These are phyloP conservation scores for Durio zibethinus DNA, from an alignment of 345 rosid genomes.

Conservation along the genomic window DNA sequence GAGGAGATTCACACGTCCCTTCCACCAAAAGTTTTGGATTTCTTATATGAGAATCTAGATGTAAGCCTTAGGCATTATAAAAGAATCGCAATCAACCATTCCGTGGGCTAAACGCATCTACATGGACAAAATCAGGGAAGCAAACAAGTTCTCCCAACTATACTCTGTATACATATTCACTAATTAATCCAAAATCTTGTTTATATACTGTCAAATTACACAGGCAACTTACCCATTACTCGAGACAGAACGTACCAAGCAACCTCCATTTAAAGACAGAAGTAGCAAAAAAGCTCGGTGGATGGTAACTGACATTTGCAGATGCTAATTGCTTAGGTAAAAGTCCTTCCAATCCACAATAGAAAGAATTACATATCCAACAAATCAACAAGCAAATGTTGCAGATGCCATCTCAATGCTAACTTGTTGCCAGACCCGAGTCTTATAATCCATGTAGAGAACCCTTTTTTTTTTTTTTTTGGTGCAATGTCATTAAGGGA, in stretches of 20 bases:
- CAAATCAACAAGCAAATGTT: constrained; percentile 16
- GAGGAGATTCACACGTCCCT: too few relatives aligned
- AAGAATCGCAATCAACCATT: constrained; percentile 19
- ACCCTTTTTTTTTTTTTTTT: constrained; percentile 13
- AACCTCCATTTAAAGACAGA: constrained; percentile 16
- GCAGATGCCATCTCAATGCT: constrained; percentile 1
- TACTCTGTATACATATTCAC: constrained; percentile 28
- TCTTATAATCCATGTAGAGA: constrained; percentile 12
- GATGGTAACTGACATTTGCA: constrained; percentile 12
- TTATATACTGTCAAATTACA: constrained; percentile 29
- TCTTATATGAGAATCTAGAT: background rate
- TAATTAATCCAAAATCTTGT: constrained; percentile 28
- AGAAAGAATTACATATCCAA: constrained; percentile 26
- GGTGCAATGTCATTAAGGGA: constrained; percentile 13
- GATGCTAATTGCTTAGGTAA: constrained; percentile 14
- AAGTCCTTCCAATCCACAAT: constrained; percentile 12
- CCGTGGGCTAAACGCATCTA: constrained; percentile 15
- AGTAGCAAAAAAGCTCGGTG: constrained; percentile 21
- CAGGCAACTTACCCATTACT: constrained; percentile 17
- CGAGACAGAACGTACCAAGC: background rate
- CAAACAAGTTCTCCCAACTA: constrained; percentile 25
- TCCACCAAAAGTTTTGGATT: background rate
- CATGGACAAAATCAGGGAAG: constrained; percentile 15
- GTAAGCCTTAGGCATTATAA: background rate
- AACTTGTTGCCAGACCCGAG: background rate